phyloP scores from a whole-genome alignment of 345 rosid genomes.

The Populus tremula region DNA sequence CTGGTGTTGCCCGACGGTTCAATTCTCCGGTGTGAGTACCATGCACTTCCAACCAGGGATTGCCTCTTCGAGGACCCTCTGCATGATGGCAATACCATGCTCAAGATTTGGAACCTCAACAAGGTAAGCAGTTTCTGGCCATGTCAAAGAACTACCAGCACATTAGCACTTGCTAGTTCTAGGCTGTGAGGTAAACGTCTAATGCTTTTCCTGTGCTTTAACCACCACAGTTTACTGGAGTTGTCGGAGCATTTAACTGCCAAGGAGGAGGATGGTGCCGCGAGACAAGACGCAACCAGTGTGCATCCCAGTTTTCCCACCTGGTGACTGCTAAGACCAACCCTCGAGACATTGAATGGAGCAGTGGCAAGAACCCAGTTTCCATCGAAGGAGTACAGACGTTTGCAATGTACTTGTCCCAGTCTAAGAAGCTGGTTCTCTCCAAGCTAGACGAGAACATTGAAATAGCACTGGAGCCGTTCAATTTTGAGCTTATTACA shows the following conservation, averaged over 20 bases:
- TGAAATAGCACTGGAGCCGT: conserved; percentile 67
- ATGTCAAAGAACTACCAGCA: not conserved
- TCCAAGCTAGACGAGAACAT: conserved; percentile 45
- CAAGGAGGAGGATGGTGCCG: conserved; percentile 99
- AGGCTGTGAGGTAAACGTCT: not conserved
- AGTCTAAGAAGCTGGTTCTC: conserved; percentile 65
- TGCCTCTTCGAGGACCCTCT: conserved; percentile 88
- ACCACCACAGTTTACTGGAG: conserved; percentile 60
- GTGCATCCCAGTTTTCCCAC: conserved; percentile 58
- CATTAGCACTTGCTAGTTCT: not conserved
- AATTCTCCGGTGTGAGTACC: conserved; percentile 71
- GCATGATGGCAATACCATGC: conserved; percentile 98
- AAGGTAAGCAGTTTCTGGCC: conserved; percentile 41
- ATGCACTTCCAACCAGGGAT: conserved; percentile 90
- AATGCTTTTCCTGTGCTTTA: not conserved
- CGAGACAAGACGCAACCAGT: conserved; percentile 73
- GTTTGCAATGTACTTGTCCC: conserved; percentile 69
- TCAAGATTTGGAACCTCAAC: conserved; percentile 97
- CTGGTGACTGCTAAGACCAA: conserved; percentile 51
- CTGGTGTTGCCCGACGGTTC: conserved; percentile 77
- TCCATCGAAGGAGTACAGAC: conserved; percentile 49
- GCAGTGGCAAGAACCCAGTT: conserved; percentile 68
- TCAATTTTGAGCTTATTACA: conserved; percentile 74
- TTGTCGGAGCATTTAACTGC: conserved; percentile 88
- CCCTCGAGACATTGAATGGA: conserved; percentile 71